Conservation (phyloP, 2,329 filamentous ascomycete genomes). For the Pleoardoris graminearum region DNA sequence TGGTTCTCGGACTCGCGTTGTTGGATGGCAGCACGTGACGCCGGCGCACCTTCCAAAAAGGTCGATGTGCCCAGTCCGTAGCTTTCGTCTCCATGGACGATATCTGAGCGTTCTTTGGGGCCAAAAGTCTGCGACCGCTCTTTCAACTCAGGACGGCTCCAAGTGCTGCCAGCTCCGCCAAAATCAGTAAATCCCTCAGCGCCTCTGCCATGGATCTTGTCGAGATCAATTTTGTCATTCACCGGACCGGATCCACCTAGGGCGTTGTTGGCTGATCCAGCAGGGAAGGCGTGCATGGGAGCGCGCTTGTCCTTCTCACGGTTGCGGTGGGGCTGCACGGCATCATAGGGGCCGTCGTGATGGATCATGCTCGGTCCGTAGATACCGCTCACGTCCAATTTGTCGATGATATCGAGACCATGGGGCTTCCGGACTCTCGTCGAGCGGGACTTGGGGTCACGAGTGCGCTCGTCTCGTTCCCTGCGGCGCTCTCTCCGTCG, state of each 20-base stretch:
- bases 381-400: slow-evolving; percentile 93
- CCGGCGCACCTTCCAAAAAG: slow-evolving; percentile 91
- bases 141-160: slow-evolving; percentile 42
- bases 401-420: slow-evolving; percentile 87
- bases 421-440: slow-evolving; percentile 47
- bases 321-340: slow-evolving; percentile 92
- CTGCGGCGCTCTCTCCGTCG: slow-evolving; percentile 55
- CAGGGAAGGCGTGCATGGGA: slow-evolving; percentile 95
- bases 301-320: slow-evolving; percentile 78
- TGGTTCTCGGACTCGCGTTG: slow-evolving; percentile 70
- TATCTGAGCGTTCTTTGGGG: slow-evolving; percentile 57
- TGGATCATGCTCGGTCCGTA: slow-evolving; percentile 95
- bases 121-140: slow-evolving; percentile 34
- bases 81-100: slow-evolving; percentile 81
- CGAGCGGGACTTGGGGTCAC: slow-evolving; percentile 43
- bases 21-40: slow-evolving; percentile 76
- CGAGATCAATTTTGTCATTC: slow-evolving; percentile 79
- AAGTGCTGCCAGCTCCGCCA: slow-evolving; percentile 45
- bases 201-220: slow-evolving; percentile 81
- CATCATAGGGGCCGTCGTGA: slow-evolving; percentile 96
- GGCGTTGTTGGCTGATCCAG: slow-evolving; percentile 88
- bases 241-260: slow-evolving; percentile 85
- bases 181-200: slow-evolving; percentile 90
- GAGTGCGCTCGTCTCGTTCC: slow-evolving; percentile 53
- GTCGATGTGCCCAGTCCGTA: slow-evolving; percentile 90